A percentile compares a stretch with the other conserved stretches of the same genome.
Evolutionary conservation across 2,329 filamentous ascomycete species (phyloP).

Genomic region (Pyrenochaeta sp.): DNA sequence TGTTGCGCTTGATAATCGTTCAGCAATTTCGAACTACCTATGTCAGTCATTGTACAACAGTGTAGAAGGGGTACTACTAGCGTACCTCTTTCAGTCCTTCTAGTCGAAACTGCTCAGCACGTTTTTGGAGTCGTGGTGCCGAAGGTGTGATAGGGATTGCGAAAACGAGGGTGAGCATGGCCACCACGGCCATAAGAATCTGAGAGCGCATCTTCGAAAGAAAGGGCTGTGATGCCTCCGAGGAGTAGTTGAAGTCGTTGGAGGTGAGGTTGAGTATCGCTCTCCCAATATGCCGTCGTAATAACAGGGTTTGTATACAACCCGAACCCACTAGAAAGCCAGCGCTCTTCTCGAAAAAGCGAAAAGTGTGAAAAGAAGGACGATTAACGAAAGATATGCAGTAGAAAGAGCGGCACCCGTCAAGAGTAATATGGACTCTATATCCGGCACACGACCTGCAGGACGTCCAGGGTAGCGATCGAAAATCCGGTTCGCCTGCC

Average conservation of each 20-base stretch:
- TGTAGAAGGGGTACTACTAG: neutral
- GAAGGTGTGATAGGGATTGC: slow-evolving; percentile 48
- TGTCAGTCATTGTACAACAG: slow-evolving; percentile 16
- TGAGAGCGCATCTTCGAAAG: slow-evolving; percentile 35
- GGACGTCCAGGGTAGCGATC: slow-evolving; percentile 14
- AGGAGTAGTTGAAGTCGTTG: slow-evolving; percentile 1
- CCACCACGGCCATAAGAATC: slow-evolving; percentile 35
- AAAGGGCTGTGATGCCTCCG: neutral
- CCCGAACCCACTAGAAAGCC: slow-evolving; percentile 6
- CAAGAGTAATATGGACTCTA: slow-evolving; percentile 12
- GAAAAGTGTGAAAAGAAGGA: slow-evolving; percentile 16
- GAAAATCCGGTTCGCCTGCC: slow-evolving; percentile 29
- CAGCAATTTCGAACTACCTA: slow-evolving; percentile 43
- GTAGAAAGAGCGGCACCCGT: slow-evolving; percentile 12
- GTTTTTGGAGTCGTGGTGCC: slow-evolving; percentile 41
- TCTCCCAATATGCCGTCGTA: neutral
- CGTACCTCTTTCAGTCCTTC: slow-evolving; percentile 47
- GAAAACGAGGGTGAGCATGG: slow-evolving; percentile 32
- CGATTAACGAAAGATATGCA: slow-evolving; percentile 25
- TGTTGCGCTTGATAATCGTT: slow-evolving; percentile 34
- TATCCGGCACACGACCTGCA: slow-evolving; percentile 17
- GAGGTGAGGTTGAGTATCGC: neutral
- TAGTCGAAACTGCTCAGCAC: slow-evolving; percentile 44
- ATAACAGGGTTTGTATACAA: neutral
- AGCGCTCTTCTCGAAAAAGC: slow-evolving; percentile 29